Conservation (phyloP, 2,329 filamentous ascomycete genomes). For the Clonostachys sp. region DNA sequence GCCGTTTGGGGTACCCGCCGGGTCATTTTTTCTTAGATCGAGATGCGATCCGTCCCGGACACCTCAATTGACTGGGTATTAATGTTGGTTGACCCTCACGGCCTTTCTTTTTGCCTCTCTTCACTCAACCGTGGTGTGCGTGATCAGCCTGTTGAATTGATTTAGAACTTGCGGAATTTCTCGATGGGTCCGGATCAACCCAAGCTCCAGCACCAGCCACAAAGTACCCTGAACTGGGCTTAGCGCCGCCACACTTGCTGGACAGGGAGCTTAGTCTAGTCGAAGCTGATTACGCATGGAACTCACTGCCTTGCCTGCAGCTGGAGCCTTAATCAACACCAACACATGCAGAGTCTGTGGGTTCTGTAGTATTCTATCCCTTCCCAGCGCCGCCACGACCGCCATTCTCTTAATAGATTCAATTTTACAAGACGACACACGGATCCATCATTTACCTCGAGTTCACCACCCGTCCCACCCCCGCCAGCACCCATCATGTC, state of each 20-base stretch:
- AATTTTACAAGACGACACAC: neutral
- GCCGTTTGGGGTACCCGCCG: constrained; percentile 7
- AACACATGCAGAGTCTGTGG: too few relatives aligned
- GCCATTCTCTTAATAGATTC: neutral
- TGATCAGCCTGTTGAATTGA: too few relatives aligned
- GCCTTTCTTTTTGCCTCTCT: too few relatives aligned
- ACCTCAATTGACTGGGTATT: too few relatives aligned
- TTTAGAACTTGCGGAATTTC: neutral
- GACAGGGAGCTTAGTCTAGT: constrained; percentile 1
- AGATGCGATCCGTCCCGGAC: neutral
- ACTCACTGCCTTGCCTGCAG: constrained; percentile 11
- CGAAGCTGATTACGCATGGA: constrained; percentile 11
- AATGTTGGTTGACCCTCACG: too few relatives aligned
- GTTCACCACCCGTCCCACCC: neutral
- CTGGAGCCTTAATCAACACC: too few relatives aligned
- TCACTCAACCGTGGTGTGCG: too few relatives aligned
- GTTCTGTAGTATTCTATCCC: too few relatives aligned
- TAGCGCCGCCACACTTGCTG: neutral
- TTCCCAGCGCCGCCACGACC: too few relatives aligned
- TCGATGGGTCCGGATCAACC: constrained; percentile 3
- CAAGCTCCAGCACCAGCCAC: neutral
- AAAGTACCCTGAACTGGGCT: neutral
- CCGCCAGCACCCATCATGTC: constrained; percentile 56
- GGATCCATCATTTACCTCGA: neutral
- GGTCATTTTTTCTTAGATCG: constrained; percentile 7